Conservation (phyloP, 345 rosid species). For the Arabis hirsuta region DNA sequence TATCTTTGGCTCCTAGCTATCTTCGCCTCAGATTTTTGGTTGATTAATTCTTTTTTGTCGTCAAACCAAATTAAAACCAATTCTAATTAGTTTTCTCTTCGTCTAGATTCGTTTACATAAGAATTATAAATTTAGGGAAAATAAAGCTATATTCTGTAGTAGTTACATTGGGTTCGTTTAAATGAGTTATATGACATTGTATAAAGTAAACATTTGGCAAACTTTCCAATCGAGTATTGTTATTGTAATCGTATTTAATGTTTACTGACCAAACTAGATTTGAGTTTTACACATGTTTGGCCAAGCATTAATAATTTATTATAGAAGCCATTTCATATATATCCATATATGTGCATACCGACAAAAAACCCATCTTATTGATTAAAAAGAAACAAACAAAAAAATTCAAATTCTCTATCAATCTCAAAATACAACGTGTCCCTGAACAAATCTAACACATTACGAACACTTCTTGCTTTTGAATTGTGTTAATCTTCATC, state of each 20-base stretch:
- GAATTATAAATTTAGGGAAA: not conserved
- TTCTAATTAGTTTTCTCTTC: not conserved
- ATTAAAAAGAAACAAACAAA: too few species aligned
- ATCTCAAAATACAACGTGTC: conserved; percentile 28
- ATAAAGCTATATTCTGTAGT: not conserved
- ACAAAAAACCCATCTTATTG: not conserved
- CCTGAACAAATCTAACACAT: conserved; percentile 8
- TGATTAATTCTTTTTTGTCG: not conserved
- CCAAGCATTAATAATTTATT: not conserved
- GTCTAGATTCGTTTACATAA: not conserved
- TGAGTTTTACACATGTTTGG: conserved; percentile 8
- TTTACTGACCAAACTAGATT: conserved; percentile 11
- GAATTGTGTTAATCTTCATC: conserved; percentile 29
- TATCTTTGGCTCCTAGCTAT: not conserved
- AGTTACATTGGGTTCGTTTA: not conserved
- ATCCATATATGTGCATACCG: not conserved
- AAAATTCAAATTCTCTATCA: not conserved
- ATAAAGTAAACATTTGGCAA: not conserved
- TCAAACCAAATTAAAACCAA: not conserved
- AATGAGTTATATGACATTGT: not conserved
- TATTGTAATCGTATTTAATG: not conserved
- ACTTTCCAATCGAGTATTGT: conserved; percentile 2
- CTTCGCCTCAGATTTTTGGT: not conserved
- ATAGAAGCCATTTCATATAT: not conserved
- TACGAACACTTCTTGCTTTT: conserved; percentile 28